Percentiles rank a stretch among this genome's conserved stretches.
These are phyloP conservation scores for Talaromyces marneffei DNA, from an alignment of 2,329 filamentous ascomycete species.

Conservation along the genomic window DNA sequence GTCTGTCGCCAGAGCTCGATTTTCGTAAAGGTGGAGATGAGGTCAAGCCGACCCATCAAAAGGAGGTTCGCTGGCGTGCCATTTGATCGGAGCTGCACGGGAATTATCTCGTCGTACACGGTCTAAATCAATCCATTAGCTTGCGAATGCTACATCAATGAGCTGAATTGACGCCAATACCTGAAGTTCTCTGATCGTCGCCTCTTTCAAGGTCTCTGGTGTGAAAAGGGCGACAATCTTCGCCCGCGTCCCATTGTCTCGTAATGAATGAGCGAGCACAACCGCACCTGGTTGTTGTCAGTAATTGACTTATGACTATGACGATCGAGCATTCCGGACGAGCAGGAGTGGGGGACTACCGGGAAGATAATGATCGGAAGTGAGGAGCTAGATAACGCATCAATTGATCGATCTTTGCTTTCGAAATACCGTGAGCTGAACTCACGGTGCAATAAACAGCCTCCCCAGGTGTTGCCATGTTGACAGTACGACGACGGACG, in stretches of 20 bases:
- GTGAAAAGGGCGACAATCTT: constrained; percentile 82
- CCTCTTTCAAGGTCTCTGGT: constrained; percentile 67
- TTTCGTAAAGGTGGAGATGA: constrained; percentile 93
- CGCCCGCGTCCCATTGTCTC: constrained; percentile 80
- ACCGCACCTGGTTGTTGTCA: constrained; percentile 62
- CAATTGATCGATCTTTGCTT: neutral
- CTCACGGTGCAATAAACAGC: constrained; percentile 63
- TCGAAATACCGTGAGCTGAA: constrained; percentile 3
- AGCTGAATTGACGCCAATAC: constrained; percentile 37
- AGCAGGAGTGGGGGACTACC: constrained; percentile 48
- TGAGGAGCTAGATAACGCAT: constrained; percentile 62
- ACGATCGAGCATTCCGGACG: neutral
- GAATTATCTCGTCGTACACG: constrained; percentile 82
- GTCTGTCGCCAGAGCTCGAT: constrained; percentile 88
- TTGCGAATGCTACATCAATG: neutral
- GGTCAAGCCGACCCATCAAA: constrained; percentile 84
- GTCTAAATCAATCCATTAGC: constrained; percentile 46
- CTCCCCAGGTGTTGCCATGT: constrained; percentile 43
- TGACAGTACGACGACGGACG: neutral
- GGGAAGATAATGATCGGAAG: constrained; percentile 89
- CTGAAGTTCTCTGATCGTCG: constrained; percentile 72
- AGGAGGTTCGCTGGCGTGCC: constrained; percentile 72
- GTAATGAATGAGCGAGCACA: constrained; percentile 88
- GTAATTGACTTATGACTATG: neutral
- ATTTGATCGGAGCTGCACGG: constrained; percentile 74